Percentiles rank a stretch among this genome's conserved stretches.
Evolutionary conservation across 306 rosid genomes (phyloP).

Genomic region (Pterocarpus macrocarpus): DNA sequence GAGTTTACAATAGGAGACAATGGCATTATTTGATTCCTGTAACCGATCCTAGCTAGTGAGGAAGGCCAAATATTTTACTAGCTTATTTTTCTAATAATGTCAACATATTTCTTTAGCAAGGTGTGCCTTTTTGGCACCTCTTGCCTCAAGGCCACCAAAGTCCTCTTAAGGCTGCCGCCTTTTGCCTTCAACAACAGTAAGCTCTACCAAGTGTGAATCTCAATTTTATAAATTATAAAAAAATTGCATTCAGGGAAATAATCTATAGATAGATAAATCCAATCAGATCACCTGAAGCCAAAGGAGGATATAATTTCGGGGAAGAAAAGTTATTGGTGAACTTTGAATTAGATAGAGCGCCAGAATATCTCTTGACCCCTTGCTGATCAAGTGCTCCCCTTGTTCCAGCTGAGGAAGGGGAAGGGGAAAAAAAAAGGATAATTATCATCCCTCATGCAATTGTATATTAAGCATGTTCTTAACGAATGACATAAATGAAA

Average conservation of each 20-base stretch:
- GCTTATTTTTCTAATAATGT: neutral
- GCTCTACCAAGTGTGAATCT: neutral
- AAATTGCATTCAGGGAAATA: neutral
- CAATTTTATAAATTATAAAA: neutral
- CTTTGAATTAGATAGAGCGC: constrained; percentile 68
- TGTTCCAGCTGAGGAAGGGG: constrained; percentile 60
- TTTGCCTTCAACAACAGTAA: neutral
- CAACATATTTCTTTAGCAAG: neutral
- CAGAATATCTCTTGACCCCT: constrained; percentile 65
- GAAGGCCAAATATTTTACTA: neutral
- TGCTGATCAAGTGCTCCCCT: constrained; percentile 67
- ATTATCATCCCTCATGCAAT: constrained; percentile 29
- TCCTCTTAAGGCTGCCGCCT: neutral
- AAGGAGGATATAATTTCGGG: constrained; percentile 65
- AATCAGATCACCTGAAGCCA: constrained; percentile 66
- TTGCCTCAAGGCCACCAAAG: neutral
- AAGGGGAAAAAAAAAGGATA: constrained; percentile 2
- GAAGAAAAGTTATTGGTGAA: constrained; percentile 63
- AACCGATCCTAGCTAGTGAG: neutral
- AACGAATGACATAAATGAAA: neutral
- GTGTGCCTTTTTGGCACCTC: neutral
- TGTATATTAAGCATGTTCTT: constrained; percentile 17
- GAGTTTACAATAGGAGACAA: no score
- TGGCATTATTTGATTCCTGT: neutral
- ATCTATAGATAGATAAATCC: neutral